These are phyloP conservation scores for Aspergillus brunneoviolaceus DNA, from an alignment of 2,329 filamentous ascomycete genomes.

Conservation along the genomic window DNA sequence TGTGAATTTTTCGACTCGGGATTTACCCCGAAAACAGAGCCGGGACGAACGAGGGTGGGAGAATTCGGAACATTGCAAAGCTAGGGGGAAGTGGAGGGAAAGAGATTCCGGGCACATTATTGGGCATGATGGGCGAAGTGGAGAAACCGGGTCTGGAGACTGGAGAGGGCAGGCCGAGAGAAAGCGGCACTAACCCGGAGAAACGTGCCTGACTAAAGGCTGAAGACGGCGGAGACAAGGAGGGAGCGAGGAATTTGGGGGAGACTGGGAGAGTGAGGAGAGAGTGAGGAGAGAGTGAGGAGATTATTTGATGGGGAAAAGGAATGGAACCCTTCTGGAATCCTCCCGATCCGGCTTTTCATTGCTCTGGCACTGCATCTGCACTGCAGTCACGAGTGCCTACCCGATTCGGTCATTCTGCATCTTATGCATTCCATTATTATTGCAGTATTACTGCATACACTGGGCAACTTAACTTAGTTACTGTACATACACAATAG, in stretches of 20 bases:
- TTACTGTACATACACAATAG: no score
- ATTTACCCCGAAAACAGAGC: not conserved
- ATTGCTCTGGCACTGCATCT: no score
- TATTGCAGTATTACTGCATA: no score
- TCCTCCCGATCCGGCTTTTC: not conserved
- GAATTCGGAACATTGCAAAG: conserved; percentile 13
- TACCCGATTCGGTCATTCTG: not conserved
- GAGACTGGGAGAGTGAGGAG: not conserved
- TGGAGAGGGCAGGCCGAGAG: conserved; percentile 3
- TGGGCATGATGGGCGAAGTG: conserved; percentile 24
- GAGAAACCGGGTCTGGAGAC: conserved; percentile 7
- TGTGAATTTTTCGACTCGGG: no score
- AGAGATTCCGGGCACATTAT: conserved; percentile 12
- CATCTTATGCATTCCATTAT: no score
- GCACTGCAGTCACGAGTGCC: not conserved
- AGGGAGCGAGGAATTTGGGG: conserved; percentile 12
- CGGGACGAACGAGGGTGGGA: conserved; percentile 20
- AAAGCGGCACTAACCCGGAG: no score
- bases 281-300: not conserved
- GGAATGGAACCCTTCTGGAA: not conserved
- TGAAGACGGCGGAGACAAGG: not conserved
- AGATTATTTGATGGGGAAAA: not conserved
- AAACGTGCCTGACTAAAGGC: not conserved
- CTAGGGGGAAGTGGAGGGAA: conserved; percentile 19
- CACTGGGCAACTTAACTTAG: no score